These are phyloP conservation scores for Blastobotrys robertii DNA, from an alignment of 805 yeast species.

Conservation along the genomic window DNA sequence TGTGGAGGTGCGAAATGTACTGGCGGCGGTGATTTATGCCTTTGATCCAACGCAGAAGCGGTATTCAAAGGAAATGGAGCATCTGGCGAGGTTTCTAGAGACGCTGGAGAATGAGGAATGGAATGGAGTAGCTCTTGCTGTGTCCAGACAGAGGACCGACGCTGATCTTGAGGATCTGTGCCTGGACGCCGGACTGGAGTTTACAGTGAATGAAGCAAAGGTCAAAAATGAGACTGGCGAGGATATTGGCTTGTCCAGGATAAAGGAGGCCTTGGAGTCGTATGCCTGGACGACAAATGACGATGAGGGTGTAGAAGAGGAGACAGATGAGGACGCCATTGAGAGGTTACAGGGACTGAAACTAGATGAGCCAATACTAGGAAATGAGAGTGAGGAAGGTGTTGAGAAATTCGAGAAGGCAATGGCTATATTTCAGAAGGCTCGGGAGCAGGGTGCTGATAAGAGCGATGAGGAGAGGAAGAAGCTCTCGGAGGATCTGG, in stretches of 20 bases:
- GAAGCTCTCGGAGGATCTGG: constrained; percentile 26
- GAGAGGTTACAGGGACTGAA: constrained; percentile 1
- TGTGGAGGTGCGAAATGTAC: constrained; percentile 28
- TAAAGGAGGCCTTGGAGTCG: constrained; percentile 23
- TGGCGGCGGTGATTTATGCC: constrained; percentile 29
- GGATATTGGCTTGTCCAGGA: constrained; percentile 19
- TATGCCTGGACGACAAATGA: constrained; percentile 11
- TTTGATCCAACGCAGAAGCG: constrained; percentile 14
- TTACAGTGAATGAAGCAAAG: neutral
- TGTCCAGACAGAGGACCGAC: constrained; percentile 10
- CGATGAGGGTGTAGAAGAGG: constrained; percentile 8
- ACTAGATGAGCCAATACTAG: constrained; percentile 1
- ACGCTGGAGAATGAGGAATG: constrained; percentile 17
- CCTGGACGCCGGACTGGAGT: constrained; percentile 22
- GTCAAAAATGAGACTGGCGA: constrained; percentile 7
- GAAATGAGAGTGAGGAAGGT: constrained; percentile 3
- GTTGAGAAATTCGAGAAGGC: constrained; percentile 25
- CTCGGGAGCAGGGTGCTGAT: constrained; percentile 15
- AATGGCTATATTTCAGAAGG: constrained; percentile 16
- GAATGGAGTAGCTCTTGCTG: constrained; percentile 21
- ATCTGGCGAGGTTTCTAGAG: constrained; percentile 13
- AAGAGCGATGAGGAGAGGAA: constrained; percentile 24
- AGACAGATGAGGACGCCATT: constrained; percentile 6
- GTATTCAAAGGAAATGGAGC: constrained; percentile 9
- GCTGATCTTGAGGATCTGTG: constrained; percentile 11